A percentile compares a stretch with the other conserved stretches of the same genome.
Evolutionary conservation across 1,139 yeast genomes (phyloP).

Genomic region (Candida albicans): DNA sequence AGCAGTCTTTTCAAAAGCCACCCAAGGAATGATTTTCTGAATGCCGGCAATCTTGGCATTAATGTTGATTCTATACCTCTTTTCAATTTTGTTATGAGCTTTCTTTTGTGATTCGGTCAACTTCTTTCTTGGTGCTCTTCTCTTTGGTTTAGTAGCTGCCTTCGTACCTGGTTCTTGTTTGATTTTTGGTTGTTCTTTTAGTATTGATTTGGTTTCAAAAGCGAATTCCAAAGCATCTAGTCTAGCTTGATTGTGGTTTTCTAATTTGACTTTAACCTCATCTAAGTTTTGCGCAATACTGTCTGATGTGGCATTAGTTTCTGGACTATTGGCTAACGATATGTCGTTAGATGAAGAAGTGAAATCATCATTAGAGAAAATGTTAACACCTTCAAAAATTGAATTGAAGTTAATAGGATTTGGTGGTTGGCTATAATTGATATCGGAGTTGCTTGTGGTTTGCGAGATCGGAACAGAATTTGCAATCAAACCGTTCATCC

Average conservation of each 20-base stretch:
- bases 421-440: conserved; percentile 7
- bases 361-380: conserved; percentile 7
- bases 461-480: conserved; percentile 18
- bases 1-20: conserved; percentile 57
- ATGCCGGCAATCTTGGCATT: conserved; percentile 69
- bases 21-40: conserved; percentile 65
- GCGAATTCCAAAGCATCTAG: conserved; percentile 24
- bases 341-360: conserved; percentile 10
- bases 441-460: conserved; percentile 17
- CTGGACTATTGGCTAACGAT: conserved; percentile 12
- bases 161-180: conserved; percentile 1
- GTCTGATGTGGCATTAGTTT: conserved; percentile 5
- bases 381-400: conserved; percentile 3
- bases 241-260: conserved; percentile 14
- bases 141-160: conserved; percentile 16
- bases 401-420: conserved; percentile 7
- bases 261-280: conserved; percentile 14
- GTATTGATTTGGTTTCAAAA: conserved; percentile 28
- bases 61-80: conserved; percentile 69
- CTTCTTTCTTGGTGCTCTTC: conserved; percentile 56
- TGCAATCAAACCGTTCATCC: conserved; percentile 23
- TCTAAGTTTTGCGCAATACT: conserved; percentile 3
- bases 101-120: conserved; percentile 62
- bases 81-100: conserved; percentile 71
- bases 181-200: conserved; percentile 16